Evolutionary conservation across 2,329 filamentous ascomycete species (phyloP), one percentile per base, ranked within the genome.

Genomic region (Ambrosiella cleistominuta): DNA sequence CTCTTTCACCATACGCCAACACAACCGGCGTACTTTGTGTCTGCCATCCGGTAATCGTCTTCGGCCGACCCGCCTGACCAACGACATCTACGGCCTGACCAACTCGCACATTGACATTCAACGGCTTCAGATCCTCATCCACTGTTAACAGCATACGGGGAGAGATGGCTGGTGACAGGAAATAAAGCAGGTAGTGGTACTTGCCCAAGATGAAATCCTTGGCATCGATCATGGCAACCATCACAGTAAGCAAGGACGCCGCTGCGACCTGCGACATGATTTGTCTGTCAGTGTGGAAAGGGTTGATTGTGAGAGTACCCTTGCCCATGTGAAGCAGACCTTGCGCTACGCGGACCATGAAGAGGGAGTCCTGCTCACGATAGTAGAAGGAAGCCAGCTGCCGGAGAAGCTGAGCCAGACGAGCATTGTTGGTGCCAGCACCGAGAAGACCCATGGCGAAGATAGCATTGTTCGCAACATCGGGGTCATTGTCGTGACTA

Each of bases 11-110:
- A 67, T 95, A 85, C n/a, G 88, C 85, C 65, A 98, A 75, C 60
- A 98, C 75, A 52, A 98, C 93, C 0, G 93, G 93, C n/a, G 93
- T 98, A 74, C 88, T 96, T 76, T 98, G 93, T 63, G 93, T 98
- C 73, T 98, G 93, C 93, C 93, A 98, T 57, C 93, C 93, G 8
- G 93, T 98, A 66, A 98, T 98, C 1, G 93, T 98, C 83, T 98
- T 97, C 64, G 93, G 93, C 62, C 91, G 81, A 68, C 93, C 93
- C 11, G 94, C 93, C 71, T 97, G 93, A 56, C 93, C 94, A 45
- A 98, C 93, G 47, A 98, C 90, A 68, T 98, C 93, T 17, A 98
- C 94, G 13, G 94, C 93, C 73, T 98, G 94, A 70, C 93, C 93
- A 50, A 98, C 91, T 38, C 93, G 86, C 13, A 98, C 93, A 66